These are phyloP conservation scores for Penicillium concentricum DNA, from an alignment of 2,329 filamentous ascomycete genomes.

Conservation along the genomic window DNA sequence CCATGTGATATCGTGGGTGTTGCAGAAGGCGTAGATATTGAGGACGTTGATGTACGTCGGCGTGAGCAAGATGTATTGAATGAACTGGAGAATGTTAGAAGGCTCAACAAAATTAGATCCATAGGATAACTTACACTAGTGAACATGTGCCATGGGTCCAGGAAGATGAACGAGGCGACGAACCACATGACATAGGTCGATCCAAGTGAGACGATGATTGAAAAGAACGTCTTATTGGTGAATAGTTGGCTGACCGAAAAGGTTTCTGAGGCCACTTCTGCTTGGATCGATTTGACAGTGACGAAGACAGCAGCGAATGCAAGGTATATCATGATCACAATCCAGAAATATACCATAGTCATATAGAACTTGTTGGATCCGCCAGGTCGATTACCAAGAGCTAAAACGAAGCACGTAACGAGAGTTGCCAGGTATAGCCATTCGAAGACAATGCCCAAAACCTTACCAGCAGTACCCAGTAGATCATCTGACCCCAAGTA, in stretches of 20 bases:
- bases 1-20: slow-evolving; percentile 97
- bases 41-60: slow-evolving; percentile 98
- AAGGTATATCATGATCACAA: slow-evolving; percentile 88
- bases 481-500: slow-evolving; percentile 71
- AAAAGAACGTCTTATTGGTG: slow-evolving; percentile 86
- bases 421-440: slow-evolving; percentile 93
- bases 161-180: slow-evolving; percentile 85
- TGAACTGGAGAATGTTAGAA: slow-evolving; percentile 52
- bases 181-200: slow-evolving; percentile 95
- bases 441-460: slow-evolving; percentile 87
- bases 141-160: slow-evolving; percentile 99
- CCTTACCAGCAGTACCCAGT: slow-evolving; percentile 72
- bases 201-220: slow-evolving; percentile 84
- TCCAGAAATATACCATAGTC: slow-evolving; percentile 99
- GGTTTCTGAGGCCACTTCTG: slow-evolving; percentile 59
- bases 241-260: slow-evolving; percentile 75
- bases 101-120: neutral
- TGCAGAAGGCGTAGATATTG: slow-evolving; percentile 98
- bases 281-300: slow-evolving; percentile 79
- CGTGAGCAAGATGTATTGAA: slow-evolving; percentile 92
- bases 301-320: slow-evolving; percentile 95
- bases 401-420: slow-evolving; percentile 91
- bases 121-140: slow-evolving; percentile 56
- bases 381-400: slow-evolving; percentile 90
- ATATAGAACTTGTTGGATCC: slow-evolving; percentile 93